Percentiles rank a stretch among this genome's conserved stretches.
These are phyloP conservation scores for Beauveria scarabaeidicola DNA, from an alignment of 2,329 filamentous ascomycete genomes.

Conservation along the genomic window DNA sequence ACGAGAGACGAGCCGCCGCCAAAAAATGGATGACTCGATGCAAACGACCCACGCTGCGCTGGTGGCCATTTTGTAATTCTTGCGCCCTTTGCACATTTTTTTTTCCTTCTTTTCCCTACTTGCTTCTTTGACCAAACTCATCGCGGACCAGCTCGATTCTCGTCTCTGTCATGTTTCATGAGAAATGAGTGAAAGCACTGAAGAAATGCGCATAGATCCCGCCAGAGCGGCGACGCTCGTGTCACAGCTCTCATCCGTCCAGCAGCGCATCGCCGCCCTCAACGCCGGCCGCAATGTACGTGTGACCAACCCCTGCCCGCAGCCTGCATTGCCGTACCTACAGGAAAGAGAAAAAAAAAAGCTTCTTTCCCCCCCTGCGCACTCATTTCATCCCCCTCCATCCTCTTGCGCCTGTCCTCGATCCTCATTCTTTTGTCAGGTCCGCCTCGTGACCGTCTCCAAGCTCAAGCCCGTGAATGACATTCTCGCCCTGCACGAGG, in stretches of 20 bases:
- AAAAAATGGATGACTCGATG: constrained; percentile 1
- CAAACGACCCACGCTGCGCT: constrained; percentile 5
- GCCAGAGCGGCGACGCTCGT: constrained; percentile 53
- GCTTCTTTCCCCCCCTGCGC: background rate
- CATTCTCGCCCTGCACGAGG: constrained; percentile 71
- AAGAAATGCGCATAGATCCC: constrained; percentile 54
- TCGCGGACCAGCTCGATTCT: background rate
- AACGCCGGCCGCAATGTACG: constrained; percentile 47
- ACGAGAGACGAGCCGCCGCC: background rate
- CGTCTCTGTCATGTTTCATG: background rate
- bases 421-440: constrained; percentile 33
- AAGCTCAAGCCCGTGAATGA: constrained; percentile 93
- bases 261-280: constrained; percentile 46
- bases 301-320: constrained; percentile 10
- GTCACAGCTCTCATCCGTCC: constrained; percentile 53
- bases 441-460: constrained; percentile 87
- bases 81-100: background rate
- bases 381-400: background rate
- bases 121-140: background rate
- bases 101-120: background rate
- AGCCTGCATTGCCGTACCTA: background rate
- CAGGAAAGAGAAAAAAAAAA: background rate
- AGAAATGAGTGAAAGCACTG: constrained; percentile 34
- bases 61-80: constrained; percentile 3
- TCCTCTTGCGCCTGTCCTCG: background rate